Base-by-base conservation (phyloP, 495 filamentous ascomycete genomes). In the Xylaria scruposa region DNA sequence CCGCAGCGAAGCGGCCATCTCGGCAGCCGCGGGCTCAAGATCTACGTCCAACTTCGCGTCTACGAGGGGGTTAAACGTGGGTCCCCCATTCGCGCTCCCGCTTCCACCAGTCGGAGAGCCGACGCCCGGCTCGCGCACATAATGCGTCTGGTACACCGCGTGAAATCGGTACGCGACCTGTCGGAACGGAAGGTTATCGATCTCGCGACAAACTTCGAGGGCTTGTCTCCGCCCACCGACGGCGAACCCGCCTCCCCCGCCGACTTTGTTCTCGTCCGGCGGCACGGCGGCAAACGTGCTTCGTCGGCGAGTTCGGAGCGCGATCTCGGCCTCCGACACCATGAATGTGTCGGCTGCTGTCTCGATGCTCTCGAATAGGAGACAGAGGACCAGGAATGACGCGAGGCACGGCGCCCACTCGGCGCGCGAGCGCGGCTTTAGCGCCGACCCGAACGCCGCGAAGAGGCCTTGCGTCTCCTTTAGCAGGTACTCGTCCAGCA, bases 101-200 rank as follows among this genome's bases (percentile, higher is more conserved):
- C 47, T 38, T 10, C 64, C 64, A 24, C 13, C 13, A 0, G 24
- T n/a, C 7, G 63, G 15, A n/a, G 8, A 21, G 0, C 67, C 67
- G 54, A 77, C 71, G 24, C 76, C 78, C 0, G 78, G 79, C 59
- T 87, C 85, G 42, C 82, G 75, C 61, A 76, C 66, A 19, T 68
- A 79, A 60, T 85, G 83, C 19, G 85, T 84, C 78, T 84, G 82
- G 69, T 87, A 88, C 56, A 87, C 81, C 70, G 86, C 83, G 74
- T 88, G 86, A 70, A 88, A 88, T 71, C 86, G 83, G 62, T 83
- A 84, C 13, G 81, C 84, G 68, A 85, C 85, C 79, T 86, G 84
- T 65, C 81, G 81, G 70, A 87, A 88, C 4, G 85, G 85, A 73
- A 85, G 75, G 68, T 87, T 85, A 54, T 88, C 85, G 36, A 88